Conservation (phyloP, 1,139 yeast genomes). For the Yamadazyma triangularis region DNA sequence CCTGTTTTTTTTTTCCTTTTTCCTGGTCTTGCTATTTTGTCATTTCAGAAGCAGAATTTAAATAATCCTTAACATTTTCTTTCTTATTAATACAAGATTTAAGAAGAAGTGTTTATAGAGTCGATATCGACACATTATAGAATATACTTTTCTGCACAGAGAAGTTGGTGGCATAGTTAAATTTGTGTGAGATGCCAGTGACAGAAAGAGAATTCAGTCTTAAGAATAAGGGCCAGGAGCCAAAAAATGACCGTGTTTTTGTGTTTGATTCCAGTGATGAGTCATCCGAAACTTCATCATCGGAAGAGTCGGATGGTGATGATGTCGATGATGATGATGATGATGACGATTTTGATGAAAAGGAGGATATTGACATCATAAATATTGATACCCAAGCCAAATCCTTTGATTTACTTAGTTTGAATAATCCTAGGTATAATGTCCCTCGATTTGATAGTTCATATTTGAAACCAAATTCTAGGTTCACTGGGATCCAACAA, state of each 20-base stretch:
- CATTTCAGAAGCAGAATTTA: background rate
- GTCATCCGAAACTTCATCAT: background rate
- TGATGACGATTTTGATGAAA: background rate
- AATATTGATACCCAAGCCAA: background rate
- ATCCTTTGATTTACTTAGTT: constrained; percentile 9
- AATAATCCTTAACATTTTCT: too few relatives aligned
- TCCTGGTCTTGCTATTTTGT: background rate
- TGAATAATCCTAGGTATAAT: constrained; percentile 7
- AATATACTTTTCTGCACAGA: background rate
- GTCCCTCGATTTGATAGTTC: constrained; percentile 22
- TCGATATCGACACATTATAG: too few relatives aligned
- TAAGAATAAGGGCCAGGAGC: constrained; percentile 1
- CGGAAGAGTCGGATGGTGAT: constrained; percentile 1
- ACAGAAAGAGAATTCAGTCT: constrained; percentile 4
- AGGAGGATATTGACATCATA: background rate
- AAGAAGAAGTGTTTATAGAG: too few relatives aligned
- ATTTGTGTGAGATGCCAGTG: too few relatives aligned
- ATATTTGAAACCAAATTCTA: constrained; percentile 59
- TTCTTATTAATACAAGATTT: too few relatives aligned
- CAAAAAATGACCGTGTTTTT: constrained; percentile 1
- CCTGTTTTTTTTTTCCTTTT: too few relatives aligned
- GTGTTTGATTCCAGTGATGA: background rate
- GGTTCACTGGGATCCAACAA: constrained; percentile 67
- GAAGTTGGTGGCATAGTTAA: too few relatives aligned
- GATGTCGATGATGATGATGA: background rate